A percentile compares a stretch with the other conserved stretches of the same genome.
These are phyloP conservation scores for Punctularia strigosozonata DNA, from an alignment of 768 basidiomycete genomes.

Conservation along the genomic window DNA sequence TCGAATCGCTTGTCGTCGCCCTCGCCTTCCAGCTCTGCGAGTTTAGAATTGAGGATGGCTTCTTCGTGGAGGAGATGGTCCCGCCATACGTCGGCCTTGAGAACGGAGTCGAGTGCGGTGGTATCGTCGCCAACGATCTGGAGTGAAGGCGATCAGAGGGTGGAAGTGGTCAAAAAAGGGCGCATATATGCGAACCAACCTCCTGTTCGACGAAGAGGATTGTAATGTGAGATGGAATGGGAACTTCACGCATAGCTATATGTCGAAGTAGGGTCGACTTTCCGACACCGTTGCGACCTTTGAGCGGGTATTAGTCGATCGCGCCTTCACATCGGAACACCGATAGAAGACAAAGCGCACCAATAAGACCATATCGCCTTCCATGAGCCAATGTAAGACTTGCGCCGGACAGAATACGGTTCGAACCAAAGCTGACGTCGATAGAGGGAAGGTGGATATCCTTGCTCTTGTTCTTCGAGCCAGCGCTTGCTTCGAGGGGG, in stretches of 20 bases:
- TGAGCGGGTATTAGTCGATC: too few species aligned
- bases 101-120: conserved; percentile 80
- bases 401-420: conserved; percentile 88
- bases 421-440: conserved; percentile 93
- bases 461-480: conserved; percentile 90
- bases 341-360: conserved; percentile 28
- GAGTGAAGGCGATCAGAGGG: not conserved
- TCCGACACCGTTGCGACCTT: conserved; percentile 57
- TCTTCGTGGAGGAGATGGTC: conserved; percentile 88
- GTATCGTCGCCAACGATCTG: conserved; percentile 93
- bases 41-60: conserved; percentile 53
- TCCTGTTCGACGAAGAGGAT: conserved; percentile 99
- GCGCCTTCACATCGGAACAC: not conserved
- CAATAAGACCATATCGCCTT: conserved; percentile 85
- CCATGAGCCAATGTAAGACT: conserved; percentile 81
- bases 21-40: conserved; percentile 61
- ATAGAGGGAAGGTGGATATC: conserved; percentile 92
- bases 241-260: conserved; percentile 90
- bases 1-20: conserved; percentile 72
- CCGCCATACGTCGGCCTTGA: conserved; percentile 99
- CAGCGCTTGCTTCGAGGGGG: conserved; percentile 68
- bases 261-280: conserved; percentile 94
- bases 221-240: conserved; percentile 89
- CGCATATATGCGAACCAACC: conserved; percentile 30
- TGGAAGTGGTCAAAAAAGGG: not conserved